phyloP scores from a whole-genome alignment of 2,329 filamentous ascomycete species.

The Camillea tinctor region DNA sequence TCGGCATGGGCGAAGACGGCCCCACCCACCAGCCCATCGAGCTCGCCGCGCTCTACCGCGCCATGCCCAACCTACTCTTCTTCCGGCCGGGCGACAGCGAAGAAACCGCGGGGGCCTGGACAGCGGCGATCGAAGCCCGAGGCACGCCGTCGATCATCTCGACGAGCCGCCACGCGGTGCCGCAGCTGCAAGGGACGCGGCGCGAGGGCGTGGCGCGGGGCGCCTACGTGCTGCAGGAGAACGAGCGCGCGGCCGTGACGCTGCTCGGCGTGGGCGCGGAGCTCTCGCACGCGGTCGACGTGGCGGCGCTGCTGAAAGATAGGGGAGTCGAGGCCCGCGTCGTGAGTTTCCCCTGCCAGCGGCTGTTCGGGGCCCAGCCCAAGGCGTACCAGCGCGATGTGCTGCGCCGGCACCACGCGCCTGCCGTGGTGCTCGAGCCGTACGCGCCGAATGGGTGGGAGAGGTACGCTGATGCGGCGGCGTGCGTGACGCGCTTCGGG shows the following conservation, averaged over 20 bases:
- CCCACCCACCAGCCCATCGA: conserved; percentile 63
- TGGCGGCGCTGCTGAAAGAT: conserved; percentile 36
- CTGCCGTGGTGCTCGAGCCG: conserved; percentile 59
- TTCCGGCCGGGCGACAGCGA: conserved; percentile 59
- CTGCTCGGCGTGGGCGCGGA: conserved; percentile 39
- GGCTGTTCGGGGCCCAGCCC: conserved; percentile 43
- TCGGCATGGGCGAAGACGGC: conserved; percentile 60
- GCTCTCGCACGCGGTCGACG: conserved; percentile 42
- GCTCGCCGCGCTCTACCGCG: conserved; percentile 54
- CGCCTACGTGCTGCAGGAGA: conserved; percentile 39
- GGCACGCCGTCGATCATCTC: conserved; percentile 43
- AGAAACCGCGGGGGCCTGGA: conserved; percentile 56
- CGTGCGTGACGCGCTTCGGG: conserved; percentile 53
- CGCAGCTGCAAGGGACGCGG: conserved; percentile 33
- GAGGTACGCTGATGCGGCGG: conserved; percentile 56
- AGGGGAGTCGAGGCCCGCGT: conserved; percentile 38
- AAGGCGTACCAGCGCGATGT: conserved; percentile 45
- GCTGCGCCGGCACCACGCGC: conserved; percentile 43
- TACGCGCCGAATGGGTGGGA: conserved; percentile 60
- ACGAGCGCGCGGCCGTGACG: conserved; percentile 37
- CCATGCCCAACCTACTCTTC: conserved; percentile 62
- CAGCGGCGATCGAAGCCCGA: conserved; percentile 40
- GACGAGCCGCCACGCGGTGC: conserved; percentile 40
- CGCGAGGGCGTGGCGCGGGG: conserved; percentile 38
- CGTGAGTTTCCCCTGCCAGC: conserved; percentile 45